Evolutionary conservation across 495 filamentous ascomycete genomes (phyloP), one percentile per base, ranked within the genome.

Genomic region (Talaromyces wortmannii): DNA sequence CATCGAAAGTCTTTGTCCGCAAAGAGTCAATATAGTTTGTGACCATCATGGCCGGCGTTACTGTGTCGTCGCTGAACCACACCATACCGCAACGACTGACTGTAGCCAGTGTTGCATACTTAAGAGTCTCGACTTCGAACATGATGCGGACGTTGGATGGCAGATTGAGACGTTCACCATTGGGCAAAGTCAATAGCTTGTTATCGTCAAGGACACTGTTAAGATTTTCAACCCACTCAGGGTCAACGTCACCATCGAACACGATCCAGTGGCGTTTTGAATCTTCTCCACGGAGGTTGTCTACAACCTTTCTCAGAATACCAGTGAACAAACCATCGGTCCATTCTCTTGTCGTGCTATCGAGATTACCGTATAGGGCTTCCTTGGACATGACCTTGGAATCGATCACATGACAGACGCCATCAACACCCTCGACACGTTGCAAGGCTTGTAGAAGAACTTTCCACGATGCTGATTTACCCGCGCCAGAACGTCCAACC

Each of bases 351-450:
- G 94, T 99, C 10, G 94, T 99, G 46, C 89, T 92, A 68, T 99
- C 94, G 31, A 99, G 78, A 60, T 82, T 96, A 64, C 94, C 94
- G 63, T 97, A 99, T 5, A 99, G 78, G 5, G 86, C 86, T 69
- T 99, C 94, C 71, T 99, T 99, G 33, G 92, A 95, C 95, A 99
- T 99, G 65, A 99, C 95, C 73, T 99, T 99, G 18, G 92, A 92
- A 69, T 99, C 94, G 59, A 99, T 99, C 60, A 97, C 89, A 63
- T 99, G 95, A 61, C 83, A 95, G 32, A 97, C 90, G 36, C 95
- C 92, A 72, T 99, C 94, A 30, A 94, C 79, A 16, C 85, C 85
- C 67, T 99, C 92, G 30, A 94, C 85, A 49, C 87, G 83, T 64
- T 97, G 92, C 59, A 99, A 75, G 8, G 94, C 95, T 63, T 92